Percentiles rank a stretch among this genome's conserved stretches.
These are phyloP conservation scores for Fusarium stilboides DNA, from an alignment of 2,329 filamentous ascomycete species.

Conservation along the genomic window DNA sequence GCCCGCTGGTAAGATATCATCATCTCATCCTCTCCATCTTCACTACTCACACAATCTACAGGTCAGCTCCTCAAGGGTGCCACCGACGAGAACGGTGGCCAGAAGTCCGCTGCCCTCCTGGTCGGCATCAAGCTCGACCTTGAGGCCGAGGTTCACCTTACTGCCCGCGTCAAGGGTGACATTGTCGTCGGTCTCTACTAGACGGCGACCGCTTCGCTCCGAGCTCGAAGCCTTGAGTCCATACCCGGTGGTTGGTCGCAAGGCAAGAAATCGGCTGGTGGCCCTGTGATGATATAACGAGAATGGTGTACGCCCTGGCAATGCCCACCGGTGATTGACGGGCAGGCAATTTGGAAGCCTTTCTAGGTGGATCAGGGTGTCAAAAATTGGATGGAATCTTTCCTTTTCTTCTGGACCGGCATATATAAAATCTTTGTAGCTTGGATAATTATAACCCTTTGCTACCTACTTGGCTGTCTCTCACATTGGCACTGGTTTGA, in stretches of 20 bases:
- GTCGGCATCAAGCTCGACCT: constrained; percentile 75
- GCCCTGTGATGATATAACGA: constrained; percentile 43
- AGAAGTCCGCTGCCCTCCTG: constrained; percentile 71
- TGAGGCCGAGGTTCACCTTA: constrained; percentile 74
- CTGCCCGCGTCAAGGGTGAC: constrained; percentile 72
- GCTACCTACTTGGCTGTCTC: constrained; percentile 28
- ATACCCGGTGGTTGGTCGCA: constrained; percentile 37
- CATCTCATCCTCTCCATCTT: too few species aligned
- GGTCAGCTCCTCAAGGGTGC: constrained; percentile 71
- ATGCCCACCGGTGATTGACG: constrained; percentile 36
- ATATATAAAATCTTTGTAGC: constrained; percentile 41
- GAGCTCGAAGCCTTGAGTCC: background rate
- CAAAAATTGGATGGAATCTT: constrained; percentile 27
- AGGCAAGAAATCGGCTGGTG: constrained; percentile 24
- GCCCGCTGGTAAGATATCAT: constrained; percentile 47
- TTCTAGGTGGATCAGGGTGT: constrained; percentile 24
- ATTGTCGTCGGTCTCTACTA: constrained; percentile 64
- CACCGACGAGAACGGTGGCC: constrained; percentile 69
- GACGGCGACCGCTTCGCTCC: background rate
- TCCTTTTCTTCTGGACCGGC: constrained; percentile 33
- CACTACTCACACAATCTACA: constrained; percentile 44
- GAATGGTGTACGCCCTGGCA: constrained; percentile 38
- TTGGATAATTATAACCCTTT: constrained; percentile 32
- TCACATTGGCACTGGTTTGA: too few species aligned
- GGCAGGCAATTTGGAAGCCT: constrained; percentile 30